Evolutionary conservation across 495 filamentous ascomycete genomes (phyloP).

Genomic region (Tuber magnatum): DNA sequence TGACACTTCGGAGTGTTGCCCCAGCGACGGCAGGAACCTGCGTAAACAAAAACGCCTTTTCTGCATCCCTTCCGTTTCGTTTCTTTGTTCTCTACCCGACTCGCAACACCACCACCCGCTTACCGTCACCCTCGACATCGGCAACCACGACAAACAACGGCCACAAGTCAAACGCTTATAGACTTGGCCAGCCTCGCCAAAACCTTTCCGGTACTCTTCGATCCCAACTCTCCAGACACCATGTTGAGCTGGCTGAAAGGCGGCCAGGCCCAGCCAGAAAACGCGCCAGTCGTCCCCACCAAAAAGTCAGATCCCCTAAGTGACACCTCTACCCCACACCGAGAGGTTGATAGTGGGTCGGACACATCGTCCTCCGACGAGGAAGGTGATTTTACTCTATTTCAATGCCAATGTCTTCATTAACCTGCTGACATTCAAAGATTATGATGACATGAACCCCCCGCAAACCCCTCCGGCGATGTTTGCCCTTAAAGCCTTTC

Average conservation of each 20-base stretch:
- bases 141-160: slow-evolving; percentile 4
- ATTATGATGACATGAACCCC: slow-evolving; percentile 53
- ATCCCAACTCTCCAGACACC: slow-evolving; percentile 12
- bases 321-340: slow-evolving; percentile 18
- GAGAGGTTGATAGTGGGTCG: slow-evolving; percentile 36
- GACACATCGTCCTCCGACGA: slow-evolving; percentile 39
- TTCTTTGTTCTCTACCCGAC: slow-evolving; percentile 25
- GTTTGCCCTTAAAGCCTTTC: slow-evolving; percentile 88
- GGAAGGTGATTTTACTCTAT: slow-evolving; percentile 36
- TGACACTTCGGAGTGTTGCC: slow-evolving; percentile 16
- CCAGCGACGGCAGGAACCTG: slow-evolving; percentile 17
- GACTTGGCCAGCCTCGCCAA: neutral
- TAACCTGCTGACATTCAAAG: slow-evolving; percentile 39
- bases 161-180: neutral
- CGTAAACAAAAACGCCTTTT: slow-evolving; percentile 30
- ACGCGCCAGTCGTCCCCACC: slow-evolving; percentile 11
- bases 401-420: slow-evolving; percentile 6
- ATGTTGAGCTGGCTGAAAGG: slow-evolving; percentile 46
- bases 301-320: slow-evolving; percentile 12
- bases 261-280: slow-evolving; percentile 15
- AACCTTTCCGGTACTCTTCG: neutral
- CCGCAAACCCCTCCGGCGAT: slow-evolving; percentile 91
- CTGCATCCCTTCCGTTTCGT: slow-evolving; percentile 11
- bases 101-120: slow-evolving; percentile 25
- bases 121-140: slow-evolving; percentile 7